Base-by-base conservation (phyloP, 2,329 filamentous ascomycete species). In the Taxawa tesnikishii region DNA sequence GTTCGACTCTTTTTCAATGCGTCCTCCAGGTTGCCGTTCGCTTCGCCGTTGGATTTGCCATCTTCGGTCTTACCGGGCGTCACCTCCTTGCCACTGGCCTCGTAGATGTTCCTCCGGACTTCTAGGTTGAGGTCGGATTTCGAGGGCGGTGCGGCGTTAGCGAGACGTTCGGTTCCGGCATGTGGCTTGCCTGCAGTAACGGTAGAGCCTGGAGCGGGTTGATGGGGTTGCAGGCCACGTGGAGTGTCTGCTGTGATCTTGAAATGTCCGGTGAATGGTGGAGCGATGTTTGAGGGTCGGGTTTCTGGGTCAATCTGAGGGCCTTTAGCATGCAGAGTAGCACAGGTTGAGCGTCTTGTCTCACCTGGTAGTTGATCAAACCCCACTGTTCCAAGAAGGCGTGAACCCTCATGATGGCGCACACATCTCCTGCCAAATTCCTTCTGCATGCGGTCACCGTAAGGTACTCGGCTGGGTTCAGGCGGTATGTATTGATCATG, bases 341-440 rank as follows among this genome's bases (percentile, higher is more conserved):
- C 17, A 15, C 8, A 24, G 38, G 16, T 27, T 7, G 37, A 26
- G 21, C 13, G 6, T 15, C 10, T 7, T 2, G 16, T 6, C 44
- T 18, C 39, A 94, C 88, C 68, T 98, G 90, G 53, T 98, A 98
- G 60, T 98, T 98, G 56, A 98, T 94, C 49, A 98, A 66, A 6
- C 90, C 90, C 90, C 90, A 98, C 55, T 96, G 88, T 62, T 98
- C 90, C 21, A 98, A 69, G 62, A 98, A 98, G 11, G 85, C 82
- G 58, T 98, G 90, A 12, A 98, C 88, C 43, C 90, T 79, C 90
- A 98, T 98, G 47, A 98, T 98, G 24, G 90, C 88, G 62, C 90
- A 98, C 18, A 98, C 90, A 58, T 98, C 90, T 43, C 90, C 90
- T 14, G 90, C 90, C 50, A 98, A 62, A 55, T 98, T 98, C 44